These are phyloP conservation scores for Waitea zeae DNA, from an alignment of 1,284 basidiomycete genomes.

Conservation along the genomic window DNA sequence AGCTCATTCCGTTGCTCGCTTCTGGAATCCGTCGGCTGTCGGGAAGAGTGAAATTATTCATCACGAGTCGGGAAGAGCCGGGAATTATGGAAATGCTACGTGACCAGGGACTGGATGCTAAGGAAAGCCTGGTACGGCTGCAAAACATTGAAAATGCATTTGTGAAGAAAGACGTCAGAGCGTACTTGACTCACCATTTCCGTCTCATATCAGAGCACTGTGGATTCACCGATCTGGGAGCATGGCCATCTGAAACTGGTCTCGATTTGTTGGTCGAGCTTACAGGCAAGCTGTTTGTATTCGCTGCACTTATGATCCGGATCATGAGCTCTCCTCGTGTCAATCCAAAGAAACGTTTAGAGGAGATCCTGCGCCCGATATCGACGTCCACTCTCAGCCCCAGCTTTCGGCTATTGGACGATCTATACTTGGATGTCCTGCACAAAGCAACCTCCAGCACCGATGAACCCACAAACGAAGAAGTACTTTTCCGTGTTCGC, in stretches of 20 bases:
- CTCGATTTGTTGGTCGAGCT: not conserved
- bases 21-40: not conserved
- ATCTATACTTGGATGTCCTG: not conserved
- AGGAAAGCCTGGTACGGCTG: not conserved
- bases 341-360: too few relatives aligned
- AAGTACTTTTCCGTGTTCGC: too few relatives aligned
- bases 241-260: not conserved
- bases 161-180: not conserved
- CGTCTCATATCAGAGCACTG: too few relatives aligned
- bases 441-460: not conserved
- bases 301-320: not conserved
- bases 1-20: not conserved
- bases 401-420: too few relatives aligned
- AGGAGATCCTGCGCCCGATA: too few relatives aligned
- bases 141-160: not conserved
- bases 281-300: not conserved
- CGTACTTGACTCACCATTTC: not conserved
- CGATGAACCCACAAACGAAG: not conserved
- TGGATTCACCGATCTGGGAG: too few relatives aligned
- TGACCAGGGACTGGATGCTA: too few relatives aligned
- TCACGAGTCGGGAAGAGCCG: not conserved
- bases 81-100: not conserved
- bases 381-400: too few relatives aligned
- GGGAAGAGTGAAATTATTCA: not conserved
- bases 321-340: not conserved